Evolutionary conservation across 1,139 yeast species (phyloP).

Genomic region (Taphrina flavorubra): DNA sequence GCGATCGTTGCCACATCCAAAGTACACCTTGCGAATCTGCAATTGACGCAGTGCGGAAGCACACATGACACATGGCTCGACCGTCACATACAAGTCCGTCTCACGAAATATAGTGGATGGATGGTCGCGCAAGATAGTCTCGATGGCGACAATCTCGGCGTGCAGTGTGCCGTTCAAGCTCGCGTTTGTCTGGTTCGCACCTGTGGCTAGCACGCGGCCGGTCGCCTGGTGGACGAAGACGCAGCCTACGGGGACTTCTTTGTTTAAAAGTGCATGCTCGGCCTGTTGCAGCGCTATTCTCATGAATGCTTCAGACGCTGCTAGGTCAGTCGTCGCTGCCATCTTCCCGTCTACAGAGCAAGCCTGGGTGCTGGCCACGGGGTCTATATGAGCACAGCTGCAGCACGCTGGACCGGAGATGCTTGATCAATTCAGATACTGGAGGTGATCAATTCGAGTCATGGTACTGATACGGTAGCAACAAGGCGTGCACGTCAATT

Average conservation of each 20-base stretch:
- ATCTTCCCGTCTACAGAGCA: no score
- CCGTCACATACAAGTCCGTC: constrained; percentile 81
- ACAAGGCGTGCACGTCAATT: no score
- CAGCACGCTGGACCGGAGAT: no score
- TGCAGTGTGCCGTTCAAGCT: constrained; percentile 81
- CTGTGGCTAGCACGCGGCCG: constrained; percentile 67
- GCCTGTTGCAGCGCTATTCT: constrained; percentile 53
- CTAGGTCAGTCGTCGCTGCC: no score
- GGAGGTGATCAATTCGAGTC: no score
- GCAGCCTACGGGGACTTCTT: constrained; percentile 79
- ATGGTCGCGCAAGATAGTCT: constrained; percentile 55
- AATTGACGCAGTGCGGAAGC: constrained; percentile 88
- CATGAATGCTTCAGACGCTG: constrained; percentile 9
- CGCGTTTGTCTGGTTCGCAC: constrained; percentile 87
- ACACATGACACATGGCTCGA: constrained; percentile 98
- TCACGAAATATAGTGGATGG: constrained; percentile 56
- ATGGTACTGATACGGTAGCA: constrained; percentile 1
- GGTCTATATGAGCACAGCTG: no score
- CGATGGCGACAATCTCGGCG: constrained; percentile 87
- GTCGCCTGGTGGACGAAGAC: constrained; percentile 59
- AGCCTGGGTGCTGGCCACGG: no score
- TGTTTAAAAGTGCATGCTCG: constrained; percentile 59
- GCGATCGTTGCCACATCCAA: constrained; percentile 92
- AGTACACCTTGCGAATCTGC: constrained; percentile 72
- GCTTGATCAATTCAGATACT: no score